These are phyloP conservation scores for Athelia sp. DNA, from an alignment of 1,284 basidiomycete species.

Conservation along the genomic window DNA sequence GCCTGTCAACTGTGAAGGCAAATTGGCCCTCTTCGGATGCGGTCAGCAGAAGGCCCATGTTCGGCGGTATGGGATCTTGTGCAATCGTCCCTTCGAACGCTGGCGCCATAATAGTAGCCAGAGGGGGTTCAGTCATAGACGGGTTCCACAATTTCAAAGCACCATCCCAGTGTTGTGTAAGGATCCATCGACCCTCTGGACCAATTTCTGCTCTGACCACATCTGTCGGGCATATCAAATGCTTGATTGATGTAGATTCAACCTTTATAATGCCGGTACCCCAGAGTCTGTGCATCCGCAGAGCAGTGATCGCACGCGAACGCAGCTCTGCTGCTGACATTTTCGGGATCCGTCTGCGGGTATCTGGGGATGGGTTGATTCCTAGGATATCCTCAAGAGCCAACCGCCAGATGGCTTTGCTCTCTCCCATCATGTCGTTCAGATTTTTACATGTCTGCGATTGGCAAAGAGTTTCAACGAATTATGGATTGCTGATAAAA, in stretches of 20 bases:
- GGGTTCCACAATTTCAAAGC: not conserved
- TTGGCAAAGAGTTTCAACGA: not conserved
- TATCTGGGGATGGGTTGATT: not conserved
- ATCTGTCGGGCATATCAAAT: not conserved
- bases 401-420: not conserved
- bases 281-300: not conserved
- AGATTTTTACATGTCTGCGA: not conserved
- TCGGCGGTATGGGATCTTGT: not conserved
- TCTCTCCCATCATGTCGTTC: not conserved
- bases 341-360: not conserved
- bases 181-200: not conserved
- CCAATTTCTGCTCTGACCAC: not conserved
- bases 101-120: not conserved
- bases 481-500: not conserved
- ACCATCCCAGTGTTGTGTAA: not conserved
- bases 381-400: not conserved
- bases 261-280: not conserved
- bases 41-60: not conserved
- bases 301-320: not conserved
- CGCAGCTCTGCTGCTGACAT: not conserved
- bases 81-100: not conserved
- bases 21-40: not conserved
- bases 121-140: not conserved
- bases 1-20: not conserved
- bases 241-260: not conserved